Percentiles rank a stretch among this genome's conserved stretches.
Conservation (phyloP, 192 early-diverging fungal species). For the Phycomyces blakesleeanus region DNA sequence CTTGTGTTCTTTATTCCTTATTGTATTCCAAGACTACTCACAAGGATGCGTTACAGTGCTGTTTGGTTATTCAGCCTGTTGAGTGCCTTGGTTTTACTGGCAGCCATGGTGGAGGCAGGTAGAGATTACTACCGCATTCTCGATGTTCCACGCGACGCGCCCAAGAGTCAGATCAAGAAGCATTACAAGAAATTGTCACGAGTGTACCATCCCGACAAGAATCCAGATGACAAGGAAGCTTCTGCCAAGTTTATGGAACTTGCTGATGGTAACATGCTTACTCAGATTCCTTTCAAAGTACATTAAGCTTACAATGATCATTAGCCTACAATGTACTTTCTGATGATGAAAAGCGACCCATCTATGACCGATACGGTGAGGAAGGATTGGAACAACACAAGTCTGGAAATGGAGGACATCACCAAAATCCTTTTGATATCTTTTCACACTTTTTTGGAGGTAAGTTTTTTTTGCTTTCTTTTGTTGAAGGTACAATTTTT, state of each 20-base stretch:
- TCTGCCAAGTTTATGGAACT: constrained; percentile 21
- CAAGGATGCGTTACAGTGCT: neutral
- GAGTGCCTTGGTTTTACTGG: constrained; percentile 3
- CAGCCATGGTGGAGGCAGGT: constrained; percentile 18
- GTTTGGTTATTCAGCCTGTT: neutral
- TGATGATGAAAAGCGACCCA: constrained; percentile 87
- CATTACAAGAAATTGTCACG: constrained; percentile 88
- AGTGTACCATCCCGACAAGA: constrained; percentile 86
- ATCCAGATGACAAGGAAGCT: constrained; percentile 51
- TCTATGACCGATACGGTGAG: constrained; percentile 95
- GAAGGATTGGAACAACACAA: constrained; percentile 84
- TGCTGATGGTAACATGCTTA: constrained; percentile 3
- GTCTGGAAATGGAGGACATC: constrained; percentile 45
- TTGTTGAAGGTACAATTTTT: too few relatives aligned
- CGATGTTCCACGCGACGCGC: constrained; percentile 75
- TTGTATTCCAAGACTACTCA: neutral
- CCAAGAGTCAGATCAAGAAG: constrained; percentile 86
- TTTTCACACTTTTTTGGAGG: constrained; percentile 89
- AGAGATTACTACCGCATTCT: constrained; percentile 56
- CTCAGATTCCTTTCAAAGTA: neutral
- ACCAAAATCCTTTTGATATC: constrained; percentile 98
- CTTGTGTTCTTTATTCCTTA: too few relatives aligned
- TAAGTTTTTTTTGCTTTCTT: neutral
- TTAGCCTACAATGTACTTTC: constrained; percentile 91
- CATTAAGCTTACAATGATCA: neutral